Evolutionary conservation across 148 eudicot genomes (phyloP), one percentile per base, ranked within the genome.

Genomic region (Chenopodium album): DNA sequence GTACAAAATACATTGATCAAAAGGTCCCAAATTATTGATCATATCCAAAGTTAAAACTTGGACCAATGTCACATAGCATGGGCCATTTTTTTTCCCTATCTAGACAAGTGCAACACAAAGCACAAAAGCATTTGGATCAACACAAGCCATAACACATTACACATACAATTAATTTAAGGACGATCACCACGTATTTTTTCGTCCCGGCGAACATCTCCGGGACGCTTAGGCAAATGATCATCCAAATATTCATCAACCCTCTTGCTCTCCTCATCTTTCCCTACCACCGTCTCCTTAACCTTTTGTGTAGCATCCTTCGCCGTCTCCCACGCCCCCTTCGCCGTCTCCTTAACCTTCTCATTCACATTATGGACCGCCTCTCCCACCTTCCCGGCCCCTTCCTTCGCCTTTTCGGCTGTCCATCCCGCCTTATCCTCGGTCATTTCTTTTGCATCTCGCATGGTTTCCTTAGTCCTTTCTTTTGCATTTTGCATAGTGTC

Each of bases 271-370:
- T 82, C 87, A 1, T 88, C 82, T 68, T 84, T 91, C 31, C 98
- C 96, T 0, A 89, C 97, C 75, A 92, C 91, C n/a, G 90, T 89
- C 85, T 94, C 94, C 73, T 94, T 92, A 0, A 94, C 77, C 90
- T 90, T 91, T 82, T 90, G 87, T 0, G 86, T 76, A 1, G 97
- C 86, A 52, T 76, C 94, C 80, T 91, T 90, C 0, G 94, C 90
- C 13, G 65, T 82, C 29, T 82, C 85, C 85, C 85, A 82, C 71
- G 79, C 80, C 8, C 46, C 80, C 62, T 78, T 78, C 0, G 73
- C 80, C 56, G 84, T 85, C 23, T 81, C 94, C 93, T 87, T 69
- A 11, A 74, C 83, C 0, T 64, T 54, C 73, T 86, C 89, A 52
- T 83, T 89, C 64, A 73, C 72, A 71, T 75, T 72, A 44, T 74